Evolutionary conservation across 805 yeast genomes (phyloP).

Genomic region (Wickerhamiella cacticola): DNA sequence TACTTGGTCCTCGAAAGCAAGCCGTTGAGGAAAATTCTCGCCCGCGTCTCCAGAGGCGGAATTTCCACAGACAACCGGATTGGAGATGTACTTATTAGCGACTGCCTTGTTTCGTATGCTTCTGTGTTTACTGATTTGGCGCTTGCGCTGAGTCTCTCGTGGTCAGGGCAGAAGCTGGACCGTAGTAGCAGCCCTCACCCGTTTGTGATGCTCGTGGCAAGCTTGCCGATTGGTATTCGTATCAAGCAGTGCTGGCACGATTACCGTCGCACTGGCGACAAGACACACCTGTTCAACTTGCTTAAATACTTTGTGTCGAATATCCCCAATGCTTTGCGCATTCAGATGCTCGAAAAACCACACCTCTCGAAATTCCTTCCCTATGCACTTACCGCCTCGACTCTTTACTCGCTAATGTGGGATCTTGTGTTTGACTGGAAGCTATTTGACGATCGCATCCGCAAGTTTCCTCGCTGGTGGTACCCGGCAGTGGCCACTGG

Average conservation of each 20-base stretch:
- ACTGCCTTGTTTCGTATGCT: slow-evolving; percentile 71
- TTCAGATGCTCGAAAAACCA: slow-evolving; percentile 15
- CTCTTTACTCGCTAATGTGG: slow-evolving; percentile 77
- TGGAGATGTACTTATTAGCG: slow-evolving; percentile 73
- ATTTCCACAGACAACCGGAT: slow-evolving; percentile 48
- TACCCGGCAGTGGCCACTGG: slow-evolving; percentile 47
- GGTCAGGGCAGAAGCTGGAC: slow-evolving; percentile 50
- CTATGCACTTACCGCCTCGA: slow-evolving; percentile 44
- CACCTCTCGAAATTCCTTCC: slow-evolving; percentile 22
- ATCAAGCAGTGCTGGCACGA: slow-evolving; percentile 74
- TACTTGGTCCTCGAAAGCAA: slow-evolving; percentile 31
- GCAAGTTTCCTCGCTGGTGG: slow-evolving; percentile 26
- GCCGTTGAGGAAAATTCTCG: slow-evolving; percentile 31
- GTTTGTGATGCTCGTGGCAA: slow-evolving; percentile 28
- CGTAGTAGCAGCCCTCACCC: slow-evolving; percentile 36
- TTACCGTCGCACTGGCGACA: slow-evolving; percentile 39
- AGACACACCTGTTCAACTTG: slow-evolving; percentile 54
- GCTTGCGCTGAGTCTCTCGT: slow-evolving; percentile 44
- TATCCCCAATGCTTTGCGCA: slow-evolving; percentile 17
- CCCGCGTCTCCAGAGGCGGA: slow-evolving; percentile 45
- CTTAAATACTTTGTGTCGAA: slow-evolving; percentile 42
- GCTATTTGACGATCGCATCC: slow-evolving; percentile 30
- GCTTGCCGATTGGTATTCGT: slow-evolving; percentile 61
- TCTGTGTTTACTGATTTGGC: slow-evolving; percentile 63
- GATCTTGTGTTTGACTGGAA: slow-evolving; percentile 87